Evolutionary conservation across 495 filamentous ascomycete species (phyloP).

Genomic region (Aspergillus panamensis): DNA sequence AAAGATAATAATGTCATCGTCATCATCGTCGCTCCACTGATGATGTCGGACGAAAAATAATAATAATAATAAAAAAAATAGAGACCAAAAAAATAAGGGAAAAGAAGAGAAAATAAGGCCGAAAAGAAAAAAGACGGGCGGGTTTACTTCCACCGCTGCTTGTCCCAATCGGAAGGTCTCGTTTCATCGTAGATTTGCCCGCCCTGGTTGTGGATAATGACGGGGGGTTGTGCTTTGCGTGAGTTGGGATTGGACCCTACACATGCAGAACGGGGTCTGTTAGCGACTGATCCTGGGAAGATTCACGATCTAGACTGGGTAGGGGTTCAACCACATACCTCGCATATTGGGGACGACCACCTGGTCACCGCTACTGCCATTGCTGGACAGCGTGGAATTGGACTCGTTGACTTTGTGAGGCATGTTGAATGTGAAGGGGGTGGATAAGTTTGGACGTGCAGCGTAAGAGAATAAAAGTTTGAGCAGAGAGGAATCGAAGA

Average conservation of each 20-base stretch:
- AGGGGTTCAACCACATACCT: slow-evolving; percentile 26
- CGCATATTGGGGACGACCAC: slow-evolving; percentile 37
- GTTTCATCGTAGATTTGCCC: slow-evolving; percentile 48
- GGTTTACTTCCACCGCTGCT: slow-evolving; percentile 48
- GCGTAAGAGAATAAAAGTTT: slow-evolving; percentile 14
- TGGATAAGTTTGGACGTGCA: slow-evolving; percentile 1
- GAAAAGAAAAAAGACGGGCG: not conserved
- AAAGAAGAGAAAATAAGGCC: not conserved
- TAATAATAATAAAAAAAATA: no score
- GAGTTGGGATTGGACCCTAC: slow-evolving; percentile 28
- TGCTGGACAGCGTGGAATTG: slow-evolving; percentile 43
- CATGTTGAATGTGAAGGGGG: slow-evolving; percentile 28
- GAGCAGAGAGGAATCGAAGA: slow-evolving; percentile 12
- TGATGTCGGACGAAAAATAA: not conserved
- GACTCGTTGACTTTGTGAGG: slow-evolving; percentile 46
- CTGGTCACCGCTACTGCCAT: slow-evolving; percentile 38
- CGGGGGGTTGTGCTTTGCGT: slow-evolving; percentile 36
- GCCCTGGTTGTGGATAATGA: slow-evolving; percentile 44
- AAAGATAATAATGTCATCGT: not conserved
- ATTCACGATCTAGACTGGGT: slow-evolving; percentile 7
- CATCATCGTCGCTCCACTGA: not conserved
- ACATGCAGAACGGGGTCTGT: slow-evolving; percentile 12
- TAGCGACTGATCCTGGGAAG: slow-evolving; percentile 12
- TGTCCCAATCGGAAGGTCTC: slow-evolving; percentile 47
- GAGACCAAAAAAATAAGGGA: not conserved